These are phyloP conservation scores for thale cress (Arabidopsis thaliana) DNA, from an alignment of 345 rosid genomes.

Conservation along the genomic window TAIR10.1 NC_003075.7:12680501-12681000, in stretches of 20 bases:
- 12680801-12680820: slow-evolving; percentile 93
- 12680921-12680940: slow-evolving; percentile 95
- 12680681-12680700: slow-evolving; percentile 93
- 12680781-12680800: slow-evolving; percentile 86
- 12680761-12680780: slow-evolving; percentile 83
- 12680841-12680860: slow-evolving; percentile 41
- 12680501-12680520: not conserved
- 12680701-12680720: slow-evolving; percentile 91
- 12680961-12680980: slow-evolving; percentile 91
- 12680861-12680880: slow-evolving; percentile 22
- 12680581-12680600: slow-evolving; percentile 27
- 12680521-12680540: not conserved
- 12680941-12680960: slow-evolving; percentile 85
- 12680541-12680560: slow-evolving; percentile 5
- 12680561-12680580: slow-evolving; percentile 1
- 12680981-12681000: slow-evolving; percentile 87
- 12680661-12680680: slow-evolving; percentile 97
- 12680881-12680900: slow-evolving; percentile 1
- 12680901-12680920: slow-evolving; percentile 79
- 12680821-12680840: slow-evolving; percentile 24
- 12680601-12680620: slow-evolving; percentile 90
- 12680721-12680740: slow-evolving; percentile 80
- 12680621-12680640: slow-evolving; percentile 92
- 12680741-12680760: slow-evolving; percentile 91
- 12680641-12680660: slow-evolving; percentile 87